These are phyloP conservation scores for Quercus agrifolia DNA, from an alignment of 306 rosid genomes.

Conservation along the genomic window DNA sequence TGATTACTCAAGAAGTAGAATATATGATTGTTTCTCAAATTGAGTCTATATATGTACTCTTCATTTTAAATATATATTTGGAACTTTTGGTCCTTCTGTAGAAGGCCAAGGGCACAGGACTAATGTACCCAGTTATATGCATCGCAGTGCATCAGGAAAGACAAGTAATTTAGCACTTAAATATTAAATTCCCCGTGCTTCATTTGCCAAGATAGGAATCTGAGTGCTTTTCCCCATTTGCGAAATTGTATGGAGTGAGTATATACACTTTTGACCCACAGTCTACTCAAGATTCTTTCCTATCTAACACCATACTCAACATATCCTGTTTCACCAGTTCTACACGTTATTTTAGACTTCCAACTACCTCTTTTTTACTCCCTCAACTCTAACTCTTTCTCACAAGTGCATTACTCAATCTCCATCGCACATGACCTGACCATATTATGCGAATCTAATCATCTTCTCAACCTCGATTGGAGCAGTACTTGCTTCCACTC, in stretches of 20 bases:
- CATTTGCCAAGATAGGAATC: not conserved
- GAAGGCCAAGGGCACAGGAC: not conserved
- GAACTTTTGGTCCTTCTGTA: not conserved
- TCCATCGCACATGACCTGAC: too few relatives aligned
- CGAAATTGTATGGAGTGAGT: too few relatives aligned
- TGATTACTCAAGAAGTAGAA: not conserved
- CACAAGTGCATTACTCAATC: too few relatives aligned
- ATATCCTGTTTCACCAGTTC: not conserved
- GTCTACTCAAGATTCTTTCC: not conserved
- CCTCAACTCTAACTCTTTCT: too few relatives aligned
- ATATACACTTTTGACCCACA: too few relatives aligned
- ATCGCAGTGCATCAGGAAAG: not conserved
- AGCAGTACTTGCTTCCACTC: too few relatives aligned
- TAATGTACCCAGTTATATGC: not conserved
- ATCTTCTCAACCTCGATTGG: too few relatives aligned
- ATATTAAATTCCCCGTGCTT: not conserved
- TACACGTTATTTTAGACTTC: too few relatives aligned
- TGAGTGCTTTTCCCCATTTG: too few relatives aligned
- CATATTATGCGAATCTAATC: too few relatives aligned
- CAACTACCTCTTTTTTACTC: too few relatives aligned
- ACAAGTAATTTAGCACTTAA: not conserved
- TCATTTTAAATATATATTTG: not conserved
- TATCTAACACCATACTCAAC: not conserved
- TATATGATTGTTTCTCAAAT: not conserved
- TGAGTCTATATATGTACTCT: not conserved